phyloP scores from a whole-genome alignment of 2,329 filamentous ascomycete genomes.

The Davidsoniella australis region DNA sequence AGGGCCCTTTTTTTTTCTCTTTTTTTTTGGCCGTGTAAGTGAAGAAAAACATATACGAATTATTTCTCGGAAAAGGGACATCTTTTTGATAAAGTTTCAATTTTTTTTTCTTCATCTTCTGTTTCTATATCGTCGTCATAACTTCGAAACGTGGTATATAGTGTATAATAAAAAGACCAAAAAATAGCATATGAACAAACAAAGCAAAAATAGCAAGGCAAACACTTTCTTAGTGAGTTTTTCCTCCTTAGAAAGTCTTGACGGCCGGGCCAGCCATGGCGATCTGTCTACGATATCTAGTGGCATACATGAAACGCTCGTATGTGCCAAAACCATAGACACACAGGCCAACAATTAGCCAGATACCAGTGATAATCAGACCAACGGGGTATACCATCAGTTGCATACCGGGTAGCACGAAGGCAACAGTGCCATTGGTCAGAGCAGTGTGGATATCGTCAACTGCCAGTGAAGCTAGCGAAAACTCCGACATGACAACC shows the following conservation, averaged over 20 bases:
- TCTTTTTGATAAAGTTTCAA: no score
- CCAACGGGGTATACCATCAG: constrained; percentile 56
- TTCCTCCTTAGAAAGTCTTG: constrained; percentile 9
- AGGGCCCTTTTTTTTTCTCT: no score
- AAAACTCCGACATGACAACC: constrained; percentile 33
- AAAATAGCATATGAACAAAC: no score
- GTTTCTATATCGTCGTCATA: no score
- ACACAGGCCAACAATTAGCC: constrained; percentile 38
- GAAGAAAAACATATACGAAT: no score
- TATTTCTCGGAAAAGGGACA: no score
- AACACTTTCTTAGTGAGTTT: no score
- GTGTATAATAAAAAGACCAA: no score
- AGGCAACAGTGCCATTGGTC: constrained; percentile 38
- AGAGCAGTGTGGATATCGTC: constrained; percentile 28
- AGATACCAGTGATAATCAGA: constrained; percentile 46
- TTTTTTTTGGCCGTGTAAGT: no score
- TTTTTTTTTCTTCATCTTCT: no score
- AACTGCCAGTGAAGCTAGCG: constrained; percentile 32
- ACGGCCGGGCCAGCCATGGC: constrained; percentile 1
- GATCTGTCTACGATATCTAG: constrained; percentile 30
- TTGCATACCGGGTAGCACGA: constrained; percentile 50
- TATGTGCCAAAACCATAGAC: constrained; percentile 49
- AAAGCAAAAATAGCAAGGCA: no score
- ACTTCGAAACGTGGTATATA: no score
- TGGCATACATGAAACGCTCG: constrained; percentile 47